These are phyloP conservation scores for Aquilaria agallochum DNA, from an alignment of 441 rosid genomes.

Conservation along the genomic window DNA sequence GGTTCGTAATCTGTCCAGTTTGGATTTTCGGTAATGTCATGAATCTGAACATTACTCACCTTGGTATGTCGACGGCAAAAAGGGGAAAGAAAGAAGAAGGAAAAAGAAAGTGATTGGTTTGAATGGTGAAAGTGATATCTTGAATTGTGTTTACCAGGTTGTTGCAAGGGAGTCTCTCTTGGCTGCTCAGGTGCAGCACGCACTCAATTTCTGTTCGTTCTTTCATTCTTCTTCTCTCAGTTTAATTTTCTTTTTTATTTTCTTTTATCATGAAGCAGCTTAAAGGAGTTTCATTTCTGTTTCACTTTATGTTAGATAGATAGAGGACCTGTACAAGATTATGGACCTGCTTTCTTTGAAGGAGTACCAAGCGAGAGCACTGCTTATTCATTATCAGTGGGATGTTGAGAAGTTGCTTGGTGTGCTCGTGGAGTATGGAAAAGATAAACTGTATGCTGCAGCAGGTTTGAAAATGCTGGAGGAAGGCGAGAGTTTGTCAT, in stretches of 20 bases:
- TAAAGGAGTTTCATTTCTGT: neutral
- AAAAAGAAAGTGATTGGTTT: too few relatives aligned
- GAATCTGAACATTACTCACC: too few relatives aligned
- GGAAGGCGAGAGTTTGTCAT: slow-evolving; percentile 5
- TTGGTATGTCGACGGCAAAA: too few relatives aligned
- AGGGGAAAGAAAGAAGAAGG: too few relatives aligned
- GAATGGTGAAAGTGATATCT: slow-evolving; percentile 14
- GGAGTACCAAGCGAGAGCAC: slow-evolving; percentile 46
- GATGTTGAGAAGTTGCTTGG: slow-evolving; percentile 57
- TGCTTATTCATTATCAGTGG: slow-evolving; percentile 60
- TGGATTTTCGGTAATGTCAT: neutral
- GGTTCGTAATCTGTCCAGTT: neutral
- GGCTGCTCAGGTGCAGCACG: slow-evolving; percentile 53
- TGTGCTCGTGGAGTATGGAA: slow-evolving; percentile 54
- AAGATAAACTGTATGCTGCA: slow-evolving; percentile 32
- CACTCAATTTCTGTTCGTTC: neutral
- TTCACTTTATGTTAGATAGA: slow-evolving; percentile 28
- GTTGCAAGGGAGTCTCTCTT: slow-evolving; percentile 63
- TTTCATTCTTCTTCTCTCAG: neutral
- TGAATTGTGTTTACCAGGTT: slow-evolving; percentile 39
- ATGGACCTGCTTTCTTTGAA: slow-evolving; percentile 56
- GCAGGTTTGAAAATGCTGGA: slow-evolving; percentile 39
- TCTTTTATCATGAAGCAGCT: too few relatives aligned
- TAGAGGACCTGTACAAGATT: slow-evolving; percentile 44
- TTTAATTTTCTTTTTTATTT: neutral